Evolutionary conservation across 208 protist species (phyloP), one percentile per base, ranked within the genome.

Genomic region (Cochliopodium minus): DNA sequence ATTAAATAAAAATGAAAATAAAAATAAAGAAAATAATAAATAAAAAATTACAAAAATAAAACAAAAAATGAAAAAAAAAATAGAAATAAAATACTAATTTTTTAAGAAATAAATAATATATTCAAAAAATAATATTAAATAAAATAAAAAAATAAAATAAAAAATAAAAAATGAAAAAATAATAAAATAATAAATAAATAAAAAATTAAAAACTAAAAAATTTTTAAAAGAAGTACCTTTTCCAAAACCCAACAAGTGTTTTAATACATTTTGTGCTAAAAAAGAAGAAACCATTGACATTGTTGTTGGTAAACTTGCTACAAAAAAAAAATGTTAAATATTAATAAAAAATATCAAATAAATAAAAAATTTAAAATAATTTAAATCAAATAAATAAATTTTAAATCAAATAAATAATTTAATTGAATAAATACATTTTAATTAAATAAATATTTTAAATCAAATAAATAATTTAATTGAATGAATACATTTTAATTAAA

Each of bases 261-360:
- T 96, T 49, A 96, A 79, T 15, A 87, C 73, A 67, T 91, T 94
- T 68, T 96, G 91, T 39, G 88, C 81, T 0, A 95, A 71, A 52
- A 95, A 77, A 34, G 87, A 88, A 9, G 90, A 89, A 22, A 91
- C 70, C 43, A 91, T 90, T 63, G 86, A 85, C 90, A 96, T 95
- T 4, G 90, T 95, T 15, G 91, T 95, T 2, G 90, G 89, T 20
- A 96, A 76, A 10, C 86, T 93, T 10, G 91, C 91, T 10, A 90
- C 88, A 64, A 89, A 96, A 10, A 96, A 89, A 62, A n/a, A n/a
- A n/a, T n/a, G n/a, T n/a, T n/a, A n/a, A n/a, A n/a, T n/a, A n/a
- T n/a, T n/a, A n/a, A n/a, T n/a, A n/a, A n/a, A n/a, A n/a, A n/a
- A n/a, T n/a, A n/a, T n/a, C n/a, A n/a, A n/a, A n/a, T n/a, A n/a